phyloP scores from a whole-genome alignment of 495 filamentous ascomycete species.

The Aspergillus sclerotioniger region DNA sequence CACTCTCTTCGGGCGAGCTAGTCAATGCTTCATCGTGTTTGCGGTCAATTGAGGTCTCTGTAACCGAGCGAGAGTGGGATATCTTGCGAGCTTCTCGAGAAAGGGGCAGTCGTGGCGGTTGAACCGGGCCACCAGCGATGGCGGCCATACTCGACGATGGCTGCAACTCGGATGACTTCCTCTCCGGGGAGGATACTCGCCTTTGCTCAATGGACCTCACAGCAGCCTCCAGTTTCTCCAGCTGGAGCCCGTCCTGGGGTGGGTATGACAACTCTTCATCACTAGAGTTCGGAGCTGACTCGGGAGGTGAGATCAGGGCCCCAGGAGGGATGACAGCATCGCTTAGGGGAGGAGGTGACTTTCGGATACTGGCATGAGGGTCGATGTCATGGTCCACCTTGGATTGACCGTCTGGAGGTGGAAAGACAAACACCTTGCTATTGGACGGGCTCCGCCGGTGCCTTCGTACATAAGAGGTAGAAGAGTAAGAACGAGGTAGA shows the following conservation, averaged over 20 bases:
- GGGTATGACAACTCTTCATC: conserved; percentile 70
- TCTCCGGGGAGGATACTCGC: conserved; percentile 59
- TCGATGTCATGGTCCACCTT: conserved; percentile 49
- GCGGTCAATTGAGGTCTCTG: conserved; percentile 63
- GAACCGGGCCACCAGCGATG: conserved; percentile 4
- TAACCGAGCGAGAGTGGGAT: conserved; percentile 79
- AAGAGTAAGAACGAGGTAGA: conserved; percentile 73
- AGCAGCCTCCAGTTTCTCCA: conserved; percentile 79
- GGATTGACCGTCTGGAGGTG: conserved; percentile 30
- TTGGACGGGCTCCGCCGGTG: conserved; percentile 64
- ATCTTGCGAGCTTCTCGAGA: conserved; percentile 62
- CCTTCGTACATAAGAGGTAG: conserved; percentile 69
- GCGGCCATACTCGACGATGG: conserved; percentile 25
- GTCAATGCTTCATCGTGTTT: conserved; percentile 55
- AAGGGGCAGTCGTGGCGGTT: conserved; percentile 37
- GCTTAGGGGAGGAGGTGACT: conserved; percentile 75
- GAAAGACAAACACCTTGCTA: conserved; percentile 34
- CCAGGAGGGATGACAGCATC: conserved; percentile 71
- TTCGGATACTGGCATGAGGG: conserved; percentile 59
- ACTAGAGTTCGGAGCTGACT: conserved; percentile 71
- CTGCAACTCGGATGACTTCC: conserved; percentile 36
- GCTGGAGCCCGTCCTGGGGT: conserved; percentile 58
- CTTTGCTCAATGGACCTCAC: conserved; percentile 74
- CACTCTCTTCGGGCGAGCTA: conserved; percentile 64
- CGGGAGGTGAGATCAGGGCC: conserved; percentile 83